Percentiles rank a stretch among this genome's conserved stretches.
Conservation (phyloP, 345 rosid species). For the Linum usitatissimum region DNA sequence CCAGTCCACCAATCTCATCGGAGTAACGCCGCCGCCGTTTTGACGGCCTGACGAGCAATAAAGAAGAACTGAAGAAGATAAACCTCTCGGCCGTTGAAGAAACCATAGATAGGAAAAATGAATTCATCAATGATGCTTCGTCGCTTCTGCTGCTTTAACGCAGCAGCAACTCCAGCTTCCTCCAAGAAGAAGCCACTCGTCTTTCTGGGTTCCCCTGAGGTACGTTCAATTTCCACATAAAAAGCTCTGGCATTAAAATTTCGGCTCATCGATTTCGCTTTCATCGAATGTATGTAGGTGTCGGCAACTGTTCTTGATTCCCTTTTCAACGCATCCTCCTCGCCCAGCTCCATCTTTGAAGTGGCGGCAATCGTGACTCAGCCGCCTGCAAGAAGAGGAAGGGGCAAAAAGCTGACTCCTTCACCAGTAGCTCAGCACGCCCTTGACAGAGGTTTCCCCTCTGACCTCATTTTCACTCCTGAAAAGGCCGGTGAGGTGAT, state of each 20-base stretch:
- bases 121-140: slow-evolving; percentile 36
- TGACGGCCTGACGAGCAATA: no score
- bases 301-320: slow-evolving; percentile 73
- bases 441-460: slow-evolving; percentile 62
- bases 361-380: slow-evolving; percentile 91
- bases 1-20: no score
- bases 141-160: slow-evolving; percentile 52
- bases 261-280: background rate
- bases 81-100: background rate
- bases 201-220: slow-evolving; percentile 94
- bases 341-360: slow-evolving; percentile 60
- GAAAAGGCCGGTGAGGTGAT: slow-evolving; percentile 80
- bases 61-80: no score
- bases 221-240: slow-evolving; percentile 1
- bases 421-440: slow-evolving; percentile 81
- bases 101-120: slow-evolving; percentile 1
- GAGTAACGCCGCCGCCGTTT: no score
- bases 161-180: slow-evolving; percentile 17
- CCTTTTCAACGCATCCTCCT: slow-evolving; percentile 56
- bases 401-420: slow-evolving; percentile 72
- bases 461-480: slow-evolving; percentile 74
- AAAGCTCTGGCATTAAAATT: background rate
- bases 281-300: slow-evolving; percentile 31
- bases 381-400: slow-evolving; percentile 69
- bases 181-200: slow-evolving; percentile 64